These are phyloP conservation scores for Coriolopsis trogii DNA, from an alignment of 1,284 basidiomycete species.

Conservation along the genomic window DNA sequence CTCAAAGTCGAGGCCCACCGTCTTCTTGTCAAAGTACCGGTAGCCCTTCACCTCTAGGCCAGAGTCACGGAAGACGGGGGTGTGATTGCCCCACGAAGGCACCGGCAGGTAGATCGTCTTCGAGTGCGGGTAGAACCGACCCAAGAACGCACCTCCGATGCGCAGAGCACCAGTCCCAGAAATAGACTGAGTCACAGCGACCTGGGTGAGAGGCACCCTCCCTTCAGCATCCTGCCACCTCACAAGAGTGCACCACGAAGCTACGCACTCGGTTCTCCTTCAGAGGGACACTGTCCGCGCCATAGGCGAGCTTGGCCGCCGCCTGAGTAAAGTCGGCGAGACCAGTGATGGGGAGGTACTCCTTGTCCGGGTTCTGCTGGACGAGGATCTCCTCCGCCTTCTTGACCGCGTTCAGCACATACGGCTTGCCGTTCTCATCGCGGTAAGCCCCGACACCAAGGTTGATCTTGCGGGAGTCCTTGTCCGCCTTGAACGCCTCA, in stretches of 20 bases:
- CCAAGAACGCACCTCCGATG: constrained; percentile 94
- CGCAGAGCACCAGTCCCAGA: constrained; percentile 98
- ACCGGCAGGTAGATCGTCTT: constrained; percentile 93
- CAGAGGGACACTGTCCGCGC: constrained; percentile 77
- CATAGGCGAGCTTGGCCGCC: constrained; percentile 93
- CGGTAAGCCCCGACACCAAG: constrained; percentile 95
- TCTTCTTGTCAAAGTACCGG: constrained; percentile 94
- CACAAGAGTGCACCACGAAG: constrained; percentile 4
- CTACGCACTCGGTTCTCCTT: constrained; percentile 74
- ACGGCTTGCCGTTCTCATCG: constrained; percentile 94
- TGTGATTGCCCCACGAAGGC: constrained; percentile 99
- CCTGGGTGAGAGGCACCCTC: constrained; percentile 44
- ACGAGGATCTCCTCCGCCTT: constrained; percentile 88
- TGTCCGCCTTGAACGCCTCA: constrained; percentile 96
- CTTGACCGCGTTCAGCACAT: constrained; percentile 88
- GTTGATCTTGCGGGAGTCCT: constrained; percentile 92
- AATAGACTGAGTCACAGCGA: constrained; percentile 94
- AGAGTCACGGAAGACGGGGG: constrained; percentile 85
- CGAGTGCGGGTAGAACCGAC: constrained; percentile 85
- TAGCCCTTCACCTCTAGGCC: constrained; percentile 94
- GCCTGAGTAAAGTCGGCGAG: constrained; percentile 87
- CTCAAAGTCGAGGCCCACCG: constrained; percentile 92
- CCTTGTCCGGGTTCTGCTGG: constrained; percentile 84
- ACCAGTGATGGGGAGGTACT: constrained; percentile 97
- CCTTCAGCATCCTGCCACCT: constrained; percentile 14